Evolutionary conservation across 345 rosid genomes (phyloP).

Genomic region (Rhodamnia argentea): DNA sequence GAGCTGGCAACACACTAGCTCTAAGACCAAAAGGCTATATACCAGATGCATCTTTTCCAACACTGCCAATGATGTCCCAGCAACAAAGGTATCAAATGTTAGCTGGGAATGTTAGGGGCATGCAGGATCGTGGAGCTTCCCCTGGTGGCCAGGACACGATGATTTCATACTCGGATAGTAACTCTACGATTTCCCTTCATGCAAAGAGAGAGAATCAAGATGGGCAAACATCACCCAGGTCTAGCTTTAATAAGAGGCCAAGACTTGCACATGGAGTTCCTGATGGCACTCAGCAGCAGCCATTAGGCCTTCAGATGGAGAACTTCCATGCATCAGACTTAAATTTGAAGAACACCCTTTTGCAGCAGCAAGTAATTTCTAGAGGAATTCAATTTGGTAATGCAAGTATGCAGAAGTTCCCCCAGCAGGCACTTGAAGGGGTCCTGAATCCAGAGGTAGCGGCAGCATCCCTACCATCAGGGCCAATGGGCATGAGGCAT

Average conservation of each 20-base stretch:
- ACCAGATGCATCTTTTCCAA: constrained; percentile 40
- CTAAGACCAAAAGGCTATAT: constrained; percentile 44
- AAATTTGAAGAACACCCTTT: constrained; percentile 53
- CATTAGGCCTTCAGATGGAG: constrained; percentile 47
- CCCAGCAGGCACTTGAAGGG: constrained; percentile 65
- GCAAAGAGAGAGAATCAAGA: constrained; percentile 75
- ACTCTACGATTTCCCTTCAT: constrained; percentile 37
- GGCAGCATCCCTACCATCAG: constrained; percentile 43
- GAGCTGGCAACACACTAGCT: constrained; percentile 31
- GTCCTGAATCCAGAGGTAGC: constrained; percentile 57
- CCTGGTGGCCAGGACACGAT: constrained; percentile 64
- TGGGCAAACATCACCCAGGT: constrained; percentile 47
- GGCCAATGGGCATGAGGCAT: constrained; percentile 48
- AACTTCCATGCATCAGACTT: constrained; percentile 51
- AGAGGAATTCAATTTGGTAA: constrained; percentile 56
- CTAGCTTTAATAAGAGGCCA: constrained; percentile 55
- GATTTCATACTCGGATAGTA: constrained; percentile 41
- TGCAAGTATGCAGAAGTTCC: constrained; percentile 50
- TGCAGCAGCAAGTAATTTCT: constrained; percentile 44
- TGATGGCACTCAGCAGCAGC: constrained; percentile 66
- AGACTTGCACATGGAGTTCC: constrained; percentile 37
- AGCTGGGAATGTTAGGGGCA: constrained; percentile 42
- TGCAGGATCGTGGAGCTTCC: constrained; percentile 59
- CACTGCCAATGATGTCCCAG: constrained; percentile 35
- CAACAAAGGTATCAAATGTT: constrained; percentile 51